phyloP scores from a whole-genome alignment of 192 early-diverging fungal species.

The Gamsiella multidivaricata region DNA sequence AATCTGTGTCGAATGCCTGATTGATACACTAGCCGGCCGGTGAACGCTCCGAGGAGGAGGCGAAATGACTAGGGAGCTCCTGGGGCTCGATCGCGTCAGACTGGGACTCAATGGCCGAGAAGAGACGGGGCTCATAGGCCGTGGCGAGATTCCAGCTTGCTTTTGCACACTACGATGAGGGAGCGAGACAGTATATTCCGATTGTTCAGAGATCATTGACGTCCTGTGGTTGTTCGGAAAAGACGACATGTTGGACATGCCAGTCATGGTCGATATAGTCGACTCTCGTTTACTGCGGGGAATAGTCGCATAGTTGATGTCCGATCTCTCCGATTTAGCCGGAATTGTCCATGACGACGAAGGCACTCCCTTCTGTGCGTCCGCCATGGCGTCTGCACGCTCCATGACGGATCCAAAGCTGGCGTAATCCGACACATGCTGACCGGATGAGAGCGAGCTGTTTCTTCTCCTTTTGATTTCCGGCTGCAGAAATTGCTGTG shows the following conservation, averaged over 20 bases:
- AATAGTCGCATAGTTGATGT: conserved; percentile 22
- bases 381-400: conserved; percentile 36
- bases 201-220: conserved; percentile 8
- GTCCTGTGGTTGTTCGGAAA: neutral
- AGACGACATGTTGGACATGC: neutral
- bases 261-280: conserved; percentile 20
- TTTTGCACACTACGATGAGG: conserved; percentile 12
- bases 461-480: conserved; percentile 31
- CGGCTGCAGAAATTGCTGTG: neutral
- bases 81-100: conserved; percentile 30
- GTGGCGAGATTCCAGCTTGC: neutral
- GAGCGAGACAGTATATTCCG: neutral
- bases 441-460: conserved; percentile 36
- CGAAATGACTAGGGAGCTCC: conserved; percentile 40
- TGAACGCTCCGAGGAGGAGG: conserved; percentile 45
- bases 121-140: conserved; percentile 31
- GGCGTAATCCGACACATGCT: conserved; percentile 25
- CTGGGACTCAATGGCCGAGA: conserved; percentile 37
- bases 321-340: conserved; percentile 11
- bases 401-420: conserved; percentile 48
- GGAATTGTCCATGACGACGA: conserved; percentile 44
- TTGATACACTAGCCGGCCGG: conserved; percentile 33
- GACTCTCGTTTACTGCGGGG: conserved; percentile 45
- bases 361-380: conserved; percentile 2
- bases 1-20: conserved; percentile 49